Evolutionary conservation across 2,329 filamentous ascomycete genomes (phyloP), one percentile per base, ranked within the genome.

Genomic region (Colletotrichum truncatum): DNA sequence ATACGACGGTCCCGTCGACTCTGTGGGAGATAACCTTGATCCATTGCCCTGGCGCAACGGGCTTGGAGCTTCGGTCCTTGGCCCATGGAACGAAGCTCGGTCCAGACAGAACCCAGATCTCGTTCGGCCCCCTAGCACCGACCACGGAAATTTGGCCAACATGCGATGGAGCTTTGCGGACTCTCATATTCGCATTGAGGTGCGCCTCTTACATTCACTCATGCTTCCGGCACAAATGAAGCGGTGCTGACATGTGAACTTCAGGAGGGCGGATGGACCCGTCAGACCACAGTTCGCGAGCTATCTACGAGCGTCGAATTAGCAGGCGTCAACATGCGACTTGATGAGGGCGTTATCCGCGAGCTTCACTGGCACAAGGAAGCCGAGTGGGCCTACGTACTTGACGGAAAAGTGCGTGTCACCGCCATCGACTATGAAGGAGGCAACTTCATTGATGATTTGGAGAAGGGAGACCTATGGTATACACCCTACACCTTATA

Each of bases 331-430:
- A 93, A 93, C 75, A 94, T 94, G 91, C 86, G 91, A n/a, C 85
- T 94, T 2, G 91, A 90, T 41, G 80, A 87, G 67, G 90, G 90
- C 28, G 91, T 90, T 30, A 92, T 92, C 70, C 89, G 91, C 25
- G 91, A 94, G 75, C 82, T 94, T 5, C 91, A 94, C 73, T 94
- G 91, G 91, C 91, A 94, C 80, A 92, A 91, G 70, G 89, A 93
- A 74, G 90, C 90, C 26, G 91, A 94, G 73, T 93, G 91, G 91
- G 90, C 89, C 0, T 93, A 91, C 67, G 88, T 93, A 3, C 85
- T 93, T 0, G 87, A 90, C 56, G 91, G 91, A 49, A 84, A 85
- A 60, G 90, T 92, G 18, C 87, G 91, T 54, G 86, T 94, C 56
- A 93, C 91, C 0, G 91, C 89, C 1, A 84, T 94, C 23, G 91